A percentile compares a stretch with the other conserved stretches of the same genome.
Evolutionary conservation across 768 basidiomycete genomes (phyloP).

Genomic region (Mycena galericulata): DNA sequence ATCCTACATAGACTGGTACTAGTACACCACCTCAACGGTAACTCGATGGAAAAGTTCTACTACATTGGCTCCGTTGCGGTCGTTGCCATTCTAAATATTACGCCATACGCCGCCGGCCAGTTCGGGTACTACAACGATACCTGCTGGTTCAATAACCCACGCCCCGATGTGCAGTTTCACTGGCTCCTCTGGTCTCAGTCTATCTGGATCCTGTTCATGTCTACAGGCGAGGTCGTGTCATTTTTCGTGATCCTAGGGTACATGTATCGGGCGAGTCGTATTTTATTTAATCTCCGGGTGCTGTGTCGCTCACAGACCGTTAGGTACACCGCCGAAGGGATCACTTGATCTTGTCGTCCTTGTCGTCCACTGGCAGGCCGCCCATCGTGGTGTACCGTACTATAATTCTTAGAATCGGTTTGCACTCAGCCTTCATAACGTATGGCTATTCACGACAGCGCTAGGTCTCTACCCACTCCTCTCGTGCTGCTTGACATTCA

Average conservation of each 20-base stretch:
- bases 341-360: background rate
- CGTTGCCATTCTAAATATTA: too few species aligned
- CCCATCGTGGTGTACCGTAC: background rate
- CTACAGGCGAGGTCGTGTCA: too few species aligned
- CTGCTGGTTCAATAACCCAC: too few species aligned
- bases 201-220: too few species aligned
- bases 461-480: slow-evolving; percentile 15
- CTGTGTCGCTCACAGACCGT: background rate
- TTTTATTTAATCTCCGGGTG: background rate
- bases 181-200: too few species aligned
- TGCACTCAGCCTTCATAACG: background rate
- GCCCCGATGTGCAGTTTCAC: too few species aligned
- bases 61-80: too few species aligned
- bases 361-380: too few species aligned
- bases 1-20: background rate
- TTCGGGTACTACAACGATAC: too few species aligned
- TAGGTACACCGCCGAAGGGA: background rate
- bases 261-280: background rate
- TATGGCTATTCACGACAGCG: background rate
- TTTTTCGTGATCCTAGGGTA: background rate
- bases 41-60: too few species aligned
- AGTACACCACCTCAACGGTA: background rate
- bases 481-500: slow-evolving; percentile 14
- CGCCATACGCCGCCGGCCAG: too few species aligned
- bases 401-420: background rate